Evolutionary conservation across 2,329 filamentous ascomycete species (phyloP).

Genomic region (Grosmannia penicillata): DNA sequence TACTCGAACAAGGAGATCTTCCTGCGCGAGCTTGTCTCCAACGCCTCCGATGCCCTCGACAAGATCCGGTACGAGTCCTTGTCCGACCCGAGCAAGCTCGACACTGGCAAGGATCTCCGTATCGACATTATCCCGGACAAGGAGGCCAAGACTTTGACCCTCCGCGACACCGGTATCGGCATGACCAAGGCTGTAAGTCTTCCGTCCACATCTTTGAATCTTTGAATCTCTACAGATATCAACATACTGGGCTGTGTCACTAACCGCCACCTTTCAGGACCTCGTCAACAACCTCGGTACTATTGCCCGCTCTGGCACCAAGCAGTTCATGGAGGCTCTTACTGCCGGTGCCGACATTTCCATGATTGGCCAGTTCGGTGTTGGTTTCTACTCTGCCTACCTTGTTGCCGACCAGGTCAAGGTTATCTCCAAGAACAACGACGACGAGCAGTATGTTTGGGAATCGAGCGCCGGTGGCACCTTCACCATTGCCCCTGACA

Average conservation of each 20-base stretch:
- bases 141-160: conserved; percentile 92
- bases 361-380: conserved; percentile 99
- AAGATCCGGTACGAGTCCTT: conserved; percentile 99
- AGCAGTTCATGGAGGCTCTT: conserved; percentile 99
- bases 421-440: conserved; percentile 97
- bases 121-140: conserved; percentile 98
- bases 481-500: conserved; percentile 85
- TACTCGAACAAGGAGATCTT: conserved; percentile 99
- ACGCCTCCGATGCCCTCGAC: conserved; percentile 96
- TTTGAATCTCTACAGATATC: not conserved
- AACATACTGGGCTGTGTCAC: too few relatives aligned
- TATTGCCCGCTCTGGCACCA: conserved; percentile 96
- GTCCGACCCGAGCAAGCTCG: conserved; percentile 93
- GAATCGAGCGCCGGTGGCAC: conserved; percentile 95
- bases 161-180: conserved; percentile 96
- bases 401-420: conserved; percentile 94
- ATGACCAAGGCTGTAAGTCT: conserved; percentile 97
- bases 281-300: conserved; percentile 99
- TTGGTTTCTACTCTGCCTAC: conserved; percentile 99
- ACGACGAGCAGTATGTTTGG: conserved; percentile 99
- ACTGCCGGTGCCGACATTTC: conserved; percentile 97
- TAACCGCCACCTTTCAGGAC: conserved; percentile 38
- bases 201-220: not conserved
- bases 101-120: conserved; percentile 92
- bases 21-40: conserved; percentile 95